A percentile compares a stretch with the other conserved stretches of the same genome.
Evolutionary conservation across 257 asterid species (phyloP).

Genomic region (Gardenia jasminoides): DNA sequence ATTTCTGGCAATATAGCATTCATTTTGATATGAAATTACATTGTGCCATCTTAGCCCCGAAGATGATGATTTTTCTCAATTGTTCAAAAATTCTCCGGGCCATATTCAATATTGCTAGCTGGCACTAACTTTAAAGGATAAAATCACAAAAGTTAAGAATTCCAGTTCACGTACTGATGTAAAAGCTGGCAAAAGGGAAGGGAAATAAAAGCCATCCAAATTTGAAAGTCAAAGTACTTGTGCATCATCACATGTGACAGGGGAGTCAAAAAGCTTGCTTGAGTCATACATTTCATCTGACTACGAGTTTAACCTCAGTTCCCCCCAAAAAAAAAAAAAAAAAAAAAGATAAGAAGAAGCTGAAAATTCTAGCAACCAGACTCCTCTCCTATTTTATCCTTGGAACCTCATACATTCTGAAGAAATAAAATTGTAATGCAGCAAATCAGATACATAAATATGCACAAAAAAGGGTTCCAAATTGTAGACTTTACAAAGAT

Average conservation of each 20-base stretch:
- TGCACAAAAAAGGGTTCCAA: background rate
- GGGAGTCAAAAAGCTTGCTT: background rate
- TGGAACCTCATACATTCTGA: background rate
- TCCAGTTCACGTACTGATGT: background rate
- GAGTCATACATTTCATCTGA: background rate
- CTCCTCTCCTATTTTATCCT: background rate
- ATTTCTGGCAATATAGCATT: background rate
- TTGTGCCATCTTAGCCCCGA: background rate
- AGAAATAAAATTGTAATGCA: background rate
- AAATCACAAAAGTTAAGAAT: background rate
- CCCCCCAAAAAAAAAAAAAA: too few relatives aligned
- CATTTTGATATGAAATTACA: background rate
- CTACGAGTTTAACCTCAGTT: background rate
- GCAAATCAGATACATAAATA: background rate
- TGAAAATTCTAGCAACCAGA: slow-evolving; percentile 11
- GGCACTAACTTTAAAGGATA: background rate
- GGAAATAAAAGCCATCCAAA: background rate
- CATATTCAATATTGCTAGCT: background rate
- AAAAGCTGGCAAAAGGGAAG: background rate
- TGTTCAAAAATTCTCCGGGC: background rate
- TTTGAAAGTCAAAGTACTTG: background rate
- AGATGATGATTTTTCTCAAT: background rate
- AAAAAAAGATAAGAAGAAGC: too few relatives aligned
- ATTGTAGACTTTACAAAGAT: background rate
- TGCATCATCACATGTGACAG: background rate